These are phyloP conservation scores for Xylaria telfairii DNA, from an alignment of 495 filamentous ascomycete genomes.

Conservation along the genomic window DNA sequence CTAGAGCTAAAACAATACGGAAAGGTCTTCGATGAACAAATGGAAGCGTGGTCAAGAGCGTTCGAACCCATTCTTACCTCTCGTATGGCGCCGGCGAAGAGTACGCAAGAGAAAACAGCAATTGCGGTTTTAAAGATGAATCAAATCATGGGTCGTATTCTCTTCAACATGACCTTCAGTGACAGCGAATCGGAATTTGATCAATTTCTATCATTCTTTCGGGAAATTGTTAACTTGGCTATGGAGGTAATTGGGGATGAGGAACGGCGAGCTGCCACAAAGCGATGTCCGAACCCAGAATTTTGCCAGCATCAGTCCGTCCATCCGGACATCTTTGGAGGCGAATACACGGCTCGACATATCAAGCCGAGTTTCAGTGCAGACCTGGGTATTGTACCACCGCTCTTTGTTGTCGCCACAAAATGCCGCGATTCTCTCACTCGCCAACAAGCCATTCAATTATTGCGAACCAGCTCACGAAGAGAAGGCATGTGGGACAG, in stretches of 20 bases:
- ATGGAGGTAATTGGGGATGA: slow-evolving; percentile 57
- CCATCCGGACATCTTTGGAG: slow-evolving; percentile 47
- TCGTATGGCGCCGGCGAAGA: slow-evolving; percentile 53
- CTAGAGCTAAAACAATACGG: slow-evolving; percentile 52
- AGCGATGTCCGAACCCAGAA: slow-evolving; percentile 49
- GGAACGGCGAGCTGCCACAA: slow-evolving; percentile 51
- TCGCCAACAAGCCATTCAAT: slow-evolving; percentile 60
- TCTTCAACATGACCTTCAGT: slow-evolving; percentile 61
- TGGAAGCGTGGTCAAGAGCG: slow-evolving; percentile 58
- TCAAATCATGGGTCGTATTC: slow-evolving; percentile 57
- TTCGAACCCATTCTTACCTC: slow-evolving; percentile 57
- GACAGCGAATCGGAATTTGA: slow-evolving; percentile 56
- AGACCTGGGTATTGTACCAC: slow-evolving; percentile 60
- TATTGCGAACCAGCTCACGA: slow-evolving; percentile 58
- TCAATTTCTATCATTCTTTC: slow-evolving; percentile 47
- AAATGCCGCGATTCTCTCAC: slow-evolving; percentile 63
- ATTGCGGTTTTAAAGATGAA: slow-evolving; percentile 62
- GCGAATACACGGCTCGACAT: slow-evolving; percentile 51
- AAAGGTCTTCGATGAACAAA: slow-evolving; percentile 46
- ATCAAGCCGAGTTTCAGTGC: slow-evolving; percentile 60
- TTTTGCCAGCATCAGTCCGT: slow-evolving; percentile 49
- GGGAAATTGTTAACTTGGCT: slow-evolving; percentile 51
- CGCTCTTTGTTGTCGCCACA: slow-evolving; percentile 63
- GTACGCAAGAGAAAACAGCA: slow-evolving; percentile 58
- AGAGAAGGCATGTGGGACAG: slow-evolving; percentile 72